Conservation (phyloP, 805 yeast species). For the Pichia kluyveri region DNA sequence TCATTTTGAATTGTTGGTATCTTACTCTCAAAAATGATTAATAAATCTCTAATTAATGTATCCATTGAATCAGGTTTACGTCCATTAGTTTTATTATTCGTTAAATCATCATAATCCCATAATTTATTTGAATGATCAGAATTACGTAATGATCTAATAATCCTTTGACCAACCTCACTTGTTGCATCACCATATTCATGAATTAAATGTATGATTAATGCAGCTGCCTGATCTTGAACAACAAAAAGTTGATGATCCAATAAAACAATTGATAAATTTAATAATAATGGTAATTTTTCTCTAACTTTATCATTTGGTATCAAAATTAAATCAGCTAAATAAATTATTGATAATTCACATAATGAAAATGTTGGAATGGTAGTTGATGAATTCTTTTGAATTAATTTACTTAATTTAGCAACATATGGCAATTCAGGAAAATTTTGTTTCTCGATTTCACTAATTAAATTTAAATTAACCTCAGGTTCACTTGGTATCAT, state of each 20-base stretch:
- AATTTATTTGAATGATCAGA: constrained; percentile 40
- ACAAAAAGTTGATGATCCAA: constrained; percentile 80
- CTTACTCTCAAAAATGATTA: constrained; percentile 44
- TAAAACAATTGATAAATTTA: constrained; percentile 73
- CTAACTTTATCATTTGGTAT: constrained; percentile 55
- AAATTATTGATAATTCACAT: constrained; percentile 80
- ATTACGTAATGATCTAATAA: constrained; percentile 49
- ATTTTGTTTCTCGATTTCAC: constrained; percentile 8
- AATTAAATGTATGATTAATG: constrained; percentile 62
- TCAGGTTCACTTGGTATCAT: constrained; percentile 59
- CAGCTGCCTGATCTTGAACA: constrained; percentile 79
- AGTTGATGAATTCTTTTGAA: constrained; percentile 37
- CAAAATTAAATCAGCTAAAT: constrained; percentile 72
- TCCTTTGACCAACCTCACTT: constrained; percentile 44
- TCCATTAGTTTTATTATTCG: constrained; percentile 67
- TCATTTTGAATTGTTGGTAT: constrained; percentile 53
- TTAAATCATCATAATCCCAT: constrained; percentile 86
- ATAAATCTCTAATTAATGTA: constrained; percentile 49
- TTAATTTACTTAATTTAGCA: constrained; percentile 53
- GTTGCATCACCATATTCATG: constrained; percentile 48
- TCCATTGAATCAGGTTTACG: constrained; percentile 86
- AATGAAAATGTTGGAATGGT: constrained; percentile 65
- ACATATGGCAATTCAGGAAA: constrained; percentile 50
- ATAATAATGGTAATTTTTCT: constrained; percentile 55
- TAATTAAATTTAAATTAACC: constrained; percentile 9